Evolutionary conservation across 1,139 yeast species (phyloP).

Genomic region (Sugiyamaella pinicola): DNA sequence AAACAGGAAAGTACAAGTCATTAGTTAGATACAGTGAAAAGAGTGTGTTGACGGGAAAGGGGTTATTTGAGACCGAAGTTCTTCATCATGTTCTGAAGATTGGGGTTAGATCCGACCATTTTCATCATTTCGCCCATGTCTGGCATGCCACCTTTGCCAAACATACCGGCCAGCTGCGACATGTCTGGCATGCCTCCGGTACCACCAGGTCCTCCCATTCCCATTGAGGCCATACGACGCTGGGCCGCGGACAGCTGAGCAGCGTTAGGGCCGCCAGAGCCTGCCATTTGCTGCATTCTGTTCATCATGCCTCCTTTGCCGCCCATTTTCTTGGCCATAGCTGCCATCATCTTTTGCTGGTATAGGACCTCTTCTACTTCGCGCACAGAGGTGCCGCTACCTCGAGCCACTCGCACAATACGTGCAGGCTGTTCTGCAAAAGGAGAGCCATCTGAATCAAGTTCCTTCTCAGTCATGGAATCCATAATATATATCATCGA

Average conservation of each 20-base stretch:
- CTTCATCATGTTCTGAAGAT: slow-evolving; percentile 77
- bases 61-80: slow-evolving; percentile 55
- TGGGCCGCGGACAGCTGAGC: slow-evolving; percentile 44
- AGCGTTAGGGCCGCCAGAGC: slow-evolving; percentile 36
- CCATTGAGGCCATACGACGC: slow-evolving; percentile 44
- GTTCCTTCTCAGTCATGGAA: slow-evolving; percentile 91
- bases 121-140: slow-evolving; percentile 54
- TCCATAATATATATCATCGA: slow-evolving; percentile 92
- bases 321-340: slow-evolving; percentile 77
- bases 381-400: slow-evolving; percentile 91
- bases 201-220: slow-evolving; percentile 41
- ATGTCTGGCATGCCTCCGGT: slow-evolving; percentile 44
- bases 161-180: slow-evolving; percentile 38
- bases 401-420: slow-evolving; percentile 87
- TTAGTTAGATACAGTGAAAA: background rate
- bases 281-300: slow-evolving; percentile 44
- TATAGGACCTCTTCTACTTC: slow-evolving; percentile 92
- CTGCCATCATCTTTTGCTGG: slow-evolving; percentile 94
- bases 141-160: slow-evolving; percentile 57
- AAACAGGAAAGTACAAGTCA: no score
- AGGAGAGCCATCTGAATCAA: slow-evolving; percentile 85
- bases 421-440: slow-evolving; percentile 83
- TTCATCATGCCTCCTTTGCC: slow-evolving; percentile 52
- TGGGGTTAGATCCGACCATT: slow-evolving; percentile 67
- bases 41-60: background rate